Evolutionary conservation across 768 basidiomycete genomes (phyloP).

Genomic region (Trametes cinnabarina): DNA sequence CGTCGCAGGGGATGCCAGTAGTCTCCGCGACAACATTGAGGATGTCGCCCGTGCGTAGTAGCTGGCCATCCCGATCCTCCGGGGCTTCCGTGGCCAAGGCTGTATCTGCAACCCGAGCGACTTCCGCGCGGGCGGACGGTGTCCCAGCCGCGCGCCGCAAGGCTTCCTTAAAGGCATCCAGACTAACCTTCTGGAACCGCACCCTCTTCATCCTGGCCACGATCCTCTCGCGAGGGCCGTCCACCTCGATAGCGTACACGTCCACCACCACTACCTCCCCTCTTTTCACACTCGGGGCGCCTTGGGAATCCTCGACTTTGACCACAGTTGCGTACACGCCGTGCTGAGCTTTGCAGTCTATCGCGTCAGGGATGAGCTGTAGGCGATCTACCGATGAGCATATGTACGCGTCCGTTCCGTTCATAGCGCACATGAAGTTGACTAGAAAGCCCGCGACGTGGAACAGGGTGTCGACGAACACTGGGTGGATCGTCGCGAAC

Average conservation of each 20-base stretch:
- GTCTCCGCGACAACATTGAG: conserved; percentile 38
- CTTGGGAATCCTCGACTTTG: neutral
- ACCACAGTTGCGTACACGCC: conserved; percentile 40
- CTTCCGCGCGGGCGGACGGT: neutral
- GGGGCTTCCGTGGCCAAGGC: neutral
- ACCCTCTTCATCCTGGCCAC: conserved; percentile 58
- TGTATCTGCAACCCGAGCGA: neutral
- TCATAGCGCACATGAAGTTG: conserved; percentile 50
- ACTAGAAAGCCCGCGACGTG: conserved; percentile 71
- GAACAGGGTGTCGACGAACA: conserved; percentile 66
- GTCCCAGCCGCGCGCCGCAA: neutral
- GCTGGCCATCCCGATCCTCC: no score
- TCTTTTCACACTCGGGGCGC: neutral
- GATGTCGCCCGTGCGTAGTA: neutral
- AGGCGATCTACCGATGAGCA: conserved; percentile 55
- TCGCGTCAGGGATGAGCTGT: conserved; percentile 42
- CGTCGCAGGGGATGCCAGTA: conserved; percentile 32
- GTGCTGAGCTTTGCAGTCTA: conserved; percentile 44
- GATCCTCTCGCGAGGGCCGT: conserved; percentile 34
- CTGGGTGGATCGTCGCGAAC: conserved; percentile 44
- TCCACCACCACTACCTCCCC: conserved; percentile 37
- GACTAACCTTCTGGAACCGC: conserved; percentile 54
- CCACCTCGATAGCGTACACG: conserved; percentile 46
- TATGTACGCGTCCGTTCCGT: conserved; percentile 50
- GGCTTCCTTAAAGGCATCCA: conserved; percentile 40